Percentiles rank a stretch among this genome's conserved stretches.
Evolutionary conservation across 176 grass and related monocot genomes (phyloP).

Genomic region (Cenchrus purpureus): DNA sequence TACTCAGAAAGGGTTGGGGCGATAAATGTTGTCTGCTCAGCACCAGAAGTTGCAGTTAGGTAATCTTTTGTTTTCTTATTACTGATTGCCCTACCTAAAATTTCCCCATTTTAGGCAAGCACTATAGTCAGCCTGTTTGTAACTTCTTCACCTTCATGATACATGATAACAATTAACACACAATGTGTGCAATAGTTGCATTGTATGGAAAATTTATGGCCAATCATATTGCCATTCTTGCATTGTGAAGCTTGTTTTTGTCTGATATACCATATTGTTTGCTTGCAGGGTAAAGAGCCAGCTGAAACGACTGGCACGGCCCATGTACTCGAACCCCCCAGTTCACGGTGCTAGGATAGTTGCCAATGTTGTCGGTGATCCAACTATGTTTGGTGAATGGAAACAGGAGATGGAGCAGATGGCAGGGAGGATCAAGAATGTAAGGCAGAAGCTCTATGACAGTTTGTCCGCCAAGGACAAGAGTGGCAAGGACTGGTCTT

Average conservation of each 20-base stretch:
- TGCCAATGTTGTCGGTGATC: constrained; percentile 89
- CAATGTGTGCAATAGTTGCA: neutral
- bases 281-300: constrained; percentile 90
- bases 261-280: neutral
- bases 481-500: constrained; percentile 94
- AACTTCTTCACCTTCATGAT: neutral
- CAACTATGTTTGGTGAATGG: constrained; percentile 90
- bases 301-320: constrained; percentile 88
- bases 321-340: constrained; percentile 97
- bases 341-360: constrained; percentile 91
- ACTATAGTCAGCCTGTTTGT: neutral
- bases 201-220: neutral
- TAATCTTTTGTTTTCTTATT: constrained; percentile 39
- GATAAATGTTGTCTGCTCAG: constrained; percentile 85
- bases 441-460: constrained; percentile 81
- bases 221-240: neutral
- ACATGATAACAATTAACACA: neutral
- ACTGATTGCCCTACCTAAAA: neutral
- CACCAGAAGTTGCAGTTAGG: constrained; percentile 74
- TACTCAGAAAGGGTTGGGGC: constrained; percentile 97
- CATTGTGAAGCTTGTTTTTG: neutral
- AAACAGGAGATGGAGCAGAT: constrained; percentile 91
- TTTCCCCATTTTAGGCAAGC: neutral
- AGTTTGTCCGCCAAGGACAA: constrained; percentile 75
- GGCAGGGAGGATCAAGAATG: constrained; percentile 93